Evolutionary conservation across 108 stramenopile species (phyloP), one percentile per base, ranked within the genome.

Genomic region (Cyclotella kingstonii): DNA sequence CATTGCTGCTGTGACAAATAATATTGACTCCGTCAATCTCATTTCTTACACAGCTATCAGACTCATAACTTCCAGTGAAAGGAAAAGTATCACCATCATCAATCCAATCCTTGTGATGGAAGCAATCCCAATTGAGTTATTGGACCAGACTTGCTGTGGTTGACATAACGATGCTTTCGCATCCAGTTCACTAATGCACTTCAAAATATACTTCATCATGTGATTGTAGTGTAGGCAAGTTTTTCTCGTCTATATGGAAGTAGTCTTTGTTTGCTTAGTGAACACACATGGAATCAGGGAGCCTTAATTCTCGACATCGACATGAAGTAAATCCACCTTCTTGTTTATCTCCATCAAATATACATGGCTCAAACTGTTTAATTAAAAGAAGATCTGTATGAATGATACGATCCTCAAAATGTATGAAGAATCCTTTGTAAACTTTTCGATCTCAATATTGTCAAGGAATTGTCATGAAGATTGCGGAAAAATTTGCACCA

Each of bases 171-270:
- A 89, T 12, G 87, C 82, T 54, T 83, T 83, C 31, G 89, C 70
- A 9, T 71, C 41, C 49, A 77, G 91, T 15, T 82, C 85, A 22
- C 78, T 71, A 23, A 63, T 57, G 62, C 91, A 93, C 1, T 70
- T 68, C 2, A 70, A 40, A 3, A 89, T 51, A 51, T 93, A 86
- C 11, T 80, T 57, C 36, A 56, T 66, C 49, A 93, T 69, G 0
- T 84, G 80, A 65, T 85, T 30, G 73, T 76, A 9, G 91, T 89
- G 63, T 89, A 87, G 17, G 82, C 81, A 23, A 93, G 60, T 57
- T 89, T 88, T 93, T 93, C 10, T 86, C 84, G 10, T 84, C 81
- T 14, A 89, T 72, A 7, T 87, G 91, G 58, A 93, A 93, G 49
- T 89, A 93, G 22, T 87, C 77, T 14, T 87, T 87, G 50, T 72